Evolutionary conservation across 495 filamentous ascomycete species (phyloP).

Genomic region (Rostrohypoxylon terebratum): DNA sequence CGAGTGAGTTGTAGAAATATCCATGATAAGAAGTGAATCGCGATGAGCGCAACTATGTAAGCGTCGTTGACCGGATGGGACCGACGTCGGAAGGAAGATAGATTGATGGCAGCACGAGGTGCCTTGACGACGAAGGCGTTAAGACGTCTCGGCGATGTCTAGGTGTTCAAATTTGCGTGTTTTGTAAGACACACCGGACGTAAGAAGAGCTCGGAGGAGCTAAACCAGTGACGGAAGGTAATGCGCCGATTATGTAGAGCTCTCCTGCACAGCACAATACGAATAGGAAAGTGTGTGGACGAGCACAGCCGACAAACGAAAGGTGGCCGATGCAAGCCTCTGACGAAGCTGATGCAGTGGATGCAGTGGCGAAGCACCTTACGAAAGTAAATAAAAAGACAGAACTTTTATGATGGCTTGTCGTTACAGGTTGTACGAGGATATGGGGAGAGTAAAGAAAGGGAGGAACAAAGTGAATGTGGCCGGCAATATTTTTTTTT

Average conservation of each 20-base stretch:
- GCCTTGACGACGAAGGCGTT: slow-evolving; percentile 23
- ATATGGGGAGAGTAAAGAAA: slow-evolving; percentile 21
- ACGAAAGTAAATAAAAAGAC: slow-evolving; percentile 6
- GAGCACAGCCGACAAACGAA: slow-evolving; percentile 16
- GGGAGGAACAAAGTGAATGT: slow-evolving; percentile 38
- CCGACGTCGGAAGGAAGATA: slow-evolving; percentile 5
- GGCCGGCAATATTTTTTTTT: slow-evolving; percentile 3
- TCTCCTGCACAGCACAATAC: slow-evolving; percentile 24
- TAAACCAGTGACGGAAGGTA: slow-evolving; percentile 45
- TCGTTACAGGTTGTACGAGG: slow-evolving; percentile 13
- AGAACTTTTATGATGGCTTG: neutral
- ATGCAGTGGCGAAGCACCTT: slow-evolving; percentile 6
- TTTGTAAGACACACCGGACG: slow-evolving; percentile 22
- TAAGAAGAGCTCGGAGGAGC: slow-evolving; percentile 28
- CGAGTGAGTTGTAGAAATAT: slow-evolving; percentile 49
- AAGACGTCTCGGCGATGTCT: slow-evolving; percentile 19
- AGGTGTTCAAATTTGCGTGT: slow-evolving; percentile 24
- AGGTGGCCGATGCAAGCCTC: slow-evolving; percentile 23
- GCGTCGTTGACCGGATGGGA: slow-evolving; percentile 17
- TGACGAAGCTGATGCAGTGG: slow-evolving; percentile 16
- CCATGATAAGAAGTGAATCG: slow-evolving; percentile 52
- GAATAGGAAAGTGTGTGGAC: slow-evolving; percentile 22
- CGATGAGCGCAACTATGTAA: slow-evolving; percentile 2
- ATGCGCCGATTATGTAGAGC: slow-evolving; percentile 40
- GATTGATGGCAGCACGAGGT: slow-evolving; percentile 35